phyloP scores from a whole-genome alignment of 805 yeast species.

The Saccharomycopsis olivae region DNA sequence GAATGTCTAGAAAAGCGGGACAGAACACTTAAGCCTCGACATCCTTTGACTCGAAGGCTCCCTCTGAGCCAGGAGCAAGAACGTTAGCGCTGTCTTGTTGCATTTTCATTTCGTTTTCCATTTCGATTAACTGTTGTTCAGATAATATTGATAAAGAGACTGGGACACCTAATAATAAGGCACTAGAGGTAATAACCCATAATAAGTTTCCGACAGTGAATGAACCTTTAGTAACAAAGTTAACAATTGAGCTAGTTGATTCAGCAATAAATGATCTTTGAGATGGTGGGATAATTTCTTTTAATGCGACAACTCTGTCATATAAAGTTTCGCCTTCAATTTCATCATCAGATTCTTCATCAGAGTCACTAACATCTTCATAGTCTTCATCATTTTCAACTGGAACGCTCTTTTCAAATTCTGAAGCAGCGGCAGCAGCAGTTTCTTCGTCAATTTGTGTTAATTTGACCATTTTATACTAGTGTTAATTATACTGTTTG shows the following conservation, averaged over 20 bases:
- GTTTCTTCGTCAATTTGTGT: slow-evolving; percentile 42
- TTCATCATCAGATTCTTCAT: slow-evolving; percentile 53
- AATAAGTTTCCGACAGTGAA: slow-evolving; percentile 61
- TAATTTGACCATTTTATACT: slow-evolving; percentile 64
- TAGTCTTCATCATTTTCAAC: slow-evolving; percentile 32
- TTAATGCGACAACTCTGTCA: slow-evolving; percentile 86
- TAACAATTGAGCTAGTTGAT: slow-evolving; percentile 24
- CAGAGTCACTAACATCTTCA: slow-evolving; percentile 46
- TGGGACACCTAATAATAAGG: slow-evolving; percentile 86
- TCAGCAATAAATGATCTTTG: slow-evolving; percentile 48
- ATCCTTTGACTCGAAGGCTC: slow-evolving; percentile 10
- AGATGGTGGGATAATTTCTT: slow-evolving; percentile 83
- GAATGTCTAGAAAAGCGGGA: no score
- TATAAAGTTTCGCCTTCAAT: slow-evolving; percentile 67
- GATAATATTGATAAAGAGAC: slow-evolving; percentile 78
- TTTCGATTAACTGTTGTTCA: slow-evolving; percentile 87
- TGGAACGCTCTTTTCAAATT: slow-evolving; percentile 24
- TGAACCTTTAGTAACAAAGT: slow-evolving; percentile 37
- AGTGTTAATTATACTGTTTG: no score
- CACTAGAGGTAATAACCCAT: slow-evolving; percentile 80
- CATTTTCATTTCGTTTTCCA: slow-evolving; percentile 83
- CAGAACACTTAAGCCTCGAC: no score
- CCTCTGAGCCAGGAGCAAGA: slow-evolving; percentile 53
- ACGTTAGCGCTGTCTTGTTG: slow-evolving; percentile 72
- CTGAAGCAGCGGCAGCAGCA: slow-evolving; percentile 23